phyloP scores from a whole-genome alignment of 257 asterid genomes.

The Gardenia jasminoides region DNA sequence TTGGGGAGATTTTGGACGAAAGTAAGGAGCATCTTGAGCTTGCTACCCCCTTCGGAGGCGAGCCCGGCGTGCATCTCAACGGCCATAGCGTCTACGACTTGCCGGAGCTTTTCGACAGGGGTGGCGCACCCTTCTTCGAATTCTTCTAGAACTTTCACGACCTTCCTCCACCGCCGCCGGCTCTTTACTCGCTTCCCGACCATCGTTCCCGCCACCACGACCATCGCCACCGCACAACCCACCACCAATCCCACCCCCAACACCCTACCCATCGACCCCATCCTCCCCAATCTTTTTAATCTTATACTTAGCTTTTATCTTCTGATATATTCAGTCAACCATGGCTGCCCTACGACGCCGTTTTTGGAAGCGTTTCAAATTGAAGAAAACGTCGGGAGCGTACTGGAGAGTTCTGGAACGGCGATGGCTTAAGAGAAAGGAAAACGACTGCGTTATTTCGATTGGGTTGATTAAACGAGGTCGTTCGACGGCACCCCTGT shows the following conservation, averaged over 20 bases:
- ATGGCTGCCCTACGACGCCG: background rate
- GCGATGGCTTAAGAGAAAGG: background rate
- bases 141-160: slow-evolving; percentile 58
- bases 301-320: no score
- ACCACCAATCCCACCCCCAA: slow-evolving; percentile 55
- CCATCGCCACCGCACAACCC: slow-evolving; percentile 74
- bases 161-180: slow-evolving; percentile 64
- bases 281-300: background rate
- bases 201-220: slow-evolving; percentile 63
- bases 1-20: slow-evolving; percentile 67
- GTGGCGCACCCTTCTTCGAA: slow-evolving; percentile 71
- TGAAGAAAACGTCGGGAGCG: background rate
- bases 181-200: slow-evolving; percentile 58
- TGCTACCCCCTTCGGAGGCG: slow-evolving; percentile 90
- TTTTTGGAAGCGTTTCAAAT: background rate
- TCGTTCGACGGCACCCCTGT: background rate
- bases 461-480: background rate
- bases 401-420: background rate
- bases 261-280: slow-evolving; percentile 48
- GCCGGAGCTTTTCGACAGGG: slow-evolving; percentile 63
- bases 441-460: background rate
- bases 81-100: slow-evolving; percentile 92
- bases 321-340: background rate
- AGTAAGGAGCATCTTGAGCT: slow-evolving; percentile 92
- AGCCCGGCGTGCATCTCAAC: slow-evolving; percentile 98